Conservation (phyloP, 2,329 filamentous ascomycete species). For the Penicillium brasilianum region DNA sequence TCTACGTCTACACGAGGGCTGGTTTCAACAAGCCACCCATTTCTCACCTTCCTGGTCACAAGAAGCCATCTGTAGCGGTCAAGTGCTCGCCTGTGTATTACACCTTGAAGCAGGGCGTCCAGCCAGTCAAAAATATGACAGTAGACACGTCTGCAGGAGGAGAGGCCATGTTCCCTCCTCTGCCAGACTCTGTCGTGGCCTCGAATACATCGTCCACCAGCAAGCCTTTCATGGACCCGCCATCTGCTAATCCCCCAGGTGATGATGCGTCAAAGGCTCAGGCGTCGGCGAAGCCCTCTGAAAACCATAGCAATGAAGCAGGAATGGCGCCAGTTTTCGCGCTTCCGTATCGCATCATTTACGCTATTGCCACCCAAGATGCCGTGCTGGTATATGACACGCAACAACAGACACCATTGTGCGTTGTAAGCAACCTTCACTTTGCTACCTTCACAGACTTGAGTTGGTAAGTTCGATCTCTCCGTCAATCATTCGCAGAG, state of each 20-base stretch:
- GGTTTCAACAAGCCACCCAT: slow-evolving; percentile 97
- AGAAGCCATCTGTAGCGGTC: slow-evolving; percentile 95
- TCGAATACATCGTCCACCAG: slow-evolving; percentile 51
- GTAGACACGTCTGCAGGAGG: slow-evolving; percentile 91
- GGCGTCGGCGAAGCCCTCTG: slow-evolving; percentile 57
- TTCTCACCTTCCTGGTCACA: slow-evolving; percentile 92
- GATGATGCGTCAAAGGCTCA: slow-evolving; percentile 59
- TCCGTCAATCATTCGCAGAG: slow-evolving; percentile 11
- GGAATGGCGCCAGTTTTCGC: slow-evolving; percentile 67
- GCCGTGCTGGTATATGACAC: slow-evolving; percentile 95
- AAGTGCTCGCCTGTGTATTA: slow-evolving; percentile 93
- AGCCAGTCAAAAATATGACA: slow-evolving; percentile 83
- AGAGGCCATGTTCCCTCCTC: slow-evolving; percentile 72
- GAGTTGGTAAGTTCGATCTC: slow-evolving; percentile 72
- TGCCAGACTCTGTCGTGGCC: slow-evolving; percentile 80
- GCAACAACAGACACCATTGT: slow-evolving; percentile 91
- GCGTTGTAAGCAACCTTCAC: slow-evolving; percentile 94
- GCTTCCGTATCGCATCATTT: slow-evolving; percentile 90
- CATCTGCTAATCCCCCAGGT: slow-evolving; percentile 53
- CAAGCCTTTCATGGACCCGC: slow-evolving; percentile 76
- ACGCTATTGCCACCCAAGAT: slow-evolving; percentile 96
- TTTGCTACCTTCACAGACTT: slow-evolving; percentile 97
- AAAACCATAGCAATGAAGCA: slow-evolving; percentile 57
- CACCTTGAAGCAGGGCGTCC: slow-evolving; percentile 70
- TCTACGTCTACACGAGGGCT: slow-evolving; percentile 96